Conservation (phyloP, 768 basidiomycete species). For the Pulveroboletus frians region DNA sequence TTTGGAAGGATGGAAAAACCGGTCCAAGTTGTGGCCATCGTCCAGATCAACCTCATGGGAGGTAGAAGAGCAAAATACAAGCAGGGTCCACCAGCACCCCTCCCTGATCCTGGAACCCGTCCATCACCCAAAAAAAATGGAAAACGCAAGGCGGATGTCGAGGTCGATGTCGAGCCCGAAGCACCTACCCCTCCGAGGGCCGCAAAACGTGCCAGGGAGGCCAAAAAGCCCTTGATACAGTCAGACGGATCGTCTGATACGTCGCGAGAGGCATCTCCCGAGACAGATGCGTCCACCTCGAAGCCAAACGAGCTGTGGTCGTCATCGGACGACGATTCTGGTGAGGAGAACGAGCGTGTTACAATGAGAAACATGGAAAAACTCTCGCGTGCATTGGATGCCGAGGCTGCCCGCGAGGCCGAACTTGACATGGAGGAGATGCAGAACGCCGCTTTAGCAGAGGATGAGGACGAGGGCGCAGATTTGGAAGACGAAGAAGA, state of each 20-base stretch:
- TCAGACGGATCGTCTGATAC: conserved; percentile 25
- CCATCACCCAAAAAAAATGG: conserved; percentile 54
- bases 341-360: conserved; percentile 49
- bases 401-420: conserved; percentile 59
- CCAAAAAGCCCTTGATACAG: conserved; percentile 18
- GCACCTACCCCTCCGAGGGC: conserved; percentile 27
- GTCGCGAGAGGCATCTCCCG: conserved; percentile 45
- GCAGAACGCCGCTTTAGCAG: conserved; percentile 46
- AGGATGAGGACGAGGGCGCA: conserved; percentile 44
- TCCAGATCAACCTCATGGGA: conserved; percentile 51
- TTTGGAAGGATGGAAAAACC: conserved; percentile 23
- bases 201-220: conserved; percentile 35
- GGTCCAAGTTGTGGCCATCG: not conserved
- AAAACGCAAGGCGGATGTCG: conserved; percentile 64
- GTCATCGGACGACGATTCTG: conserved; percentile 40
- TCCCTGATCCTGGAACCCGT: conserved; percentile 35
- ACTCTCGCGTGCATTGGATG: conserved; percentile 73
- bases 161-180: conserved; percentile 26
- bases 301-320: conserved; percentile 29
- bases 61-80: conserved; percentile 84
- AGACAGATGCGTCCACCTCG: conserved; percentile 17
- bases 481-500: conserved; percentile 37
- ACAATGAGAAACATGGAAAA: conserved; percentile 82
- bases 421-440: conserved; percentile 64
- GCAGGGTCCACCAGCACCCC: conserved; percentile 63